Percentiles rank a stretch among this genome's conserved stretches.
Evolutionary conservation across 768 basidiomycete species (phyloP).

Genomic region (Panellus pusillus): DNA sequence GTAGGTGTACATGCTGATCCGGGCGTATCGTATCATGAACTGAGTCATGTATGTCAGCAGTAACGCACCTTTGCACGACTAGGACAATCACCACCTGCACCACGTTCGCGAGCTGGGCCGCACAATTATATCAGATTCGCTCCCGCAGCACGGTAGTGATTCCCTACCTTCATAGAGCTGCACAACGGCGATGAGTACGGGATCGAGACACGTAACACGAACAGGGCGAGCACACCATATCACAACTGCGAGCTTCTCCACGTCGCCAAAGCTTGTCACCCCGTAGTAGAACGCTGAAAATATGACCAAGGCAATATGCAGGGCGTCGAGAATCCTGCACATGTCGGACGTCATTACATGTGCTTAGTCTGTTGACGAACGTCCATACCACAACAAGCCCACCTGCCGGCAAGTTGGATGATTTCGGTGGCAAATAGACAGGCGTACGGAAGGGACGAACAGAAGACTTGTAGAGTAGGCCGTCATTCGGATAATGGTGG

Average conservation of each 20-base stretch:
- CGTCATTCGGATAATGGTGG: constrained; percentile 17
- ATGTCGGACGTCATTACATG: too few species aligned
- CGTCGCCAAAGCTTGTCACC: constrained; percentile 36
- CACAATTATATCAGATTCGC: background rate
- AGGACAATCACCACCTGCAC: constrained; percentile 41
- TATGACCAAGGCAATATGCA: constrained; percentile 32
- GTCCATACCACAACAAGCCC: too few species aligned
- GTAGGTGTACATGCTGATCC: constrained; percentile 40
- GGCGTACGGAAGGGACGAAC: background rate
- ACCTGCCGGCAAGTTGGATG: too few species aligned
- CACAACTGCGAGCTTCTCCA: constrained; percentile 25
- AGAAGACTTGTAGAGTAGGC: constrained; percentile 6
- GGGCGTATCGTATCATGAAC: background rate
- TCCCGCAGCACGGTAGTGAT: background rate
- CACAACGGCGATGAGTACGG: background rate
- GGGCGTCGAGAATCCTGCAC: constrained; percentile 8
- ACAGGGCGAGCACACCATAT: constrained; percentile 27
- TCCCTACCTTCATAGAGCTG: constrained; percentile 37
- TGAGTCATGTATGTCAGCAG: background rate
- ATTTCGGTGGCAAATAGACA: too few species aligned
- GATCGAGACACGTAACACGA: background rate
- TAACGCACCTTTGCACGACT: constrained; percentile 42
- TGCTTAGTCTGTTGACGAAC: too few species aligned
- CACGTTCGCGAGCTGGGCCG: constrained; percentile 28
- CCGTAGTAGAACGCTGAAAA: constrained; percentile 38